A percentile compares a stretch with the other conserved stretches of the same genome.
Conservation (phyloP, 2,329 filamentous ascomycete species). For the Westerdykella sp. region DNA sequence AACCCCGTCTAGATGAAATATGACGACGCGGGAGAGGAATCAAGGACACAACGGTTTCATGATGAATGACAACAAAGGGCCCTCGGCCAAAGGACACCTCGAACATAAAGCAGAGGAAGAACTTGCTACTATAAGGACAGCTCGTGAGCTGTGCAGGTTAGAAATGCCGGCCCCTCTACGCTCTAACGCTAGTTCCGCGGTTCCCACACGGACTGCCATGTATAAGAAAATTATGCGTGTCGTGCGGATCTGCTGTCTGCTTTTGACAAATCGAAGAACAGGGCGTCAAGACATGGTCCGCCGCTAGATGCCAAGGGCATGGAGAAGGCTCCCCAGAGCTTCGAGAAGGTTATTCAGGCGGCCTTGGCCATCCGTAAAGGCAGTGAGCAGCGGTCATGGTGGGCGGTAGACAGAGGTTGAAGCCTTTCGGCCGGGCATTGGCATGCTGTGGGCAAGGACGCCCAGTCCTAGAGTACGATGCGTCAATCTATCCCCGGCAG, state of each 20-base stretch:
- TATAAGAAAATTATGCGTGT: slow-evolving; percentile 21
- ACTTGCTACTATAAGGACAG: slow-evolving; percentile 16
- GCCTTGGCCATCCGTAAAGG: slow-evolving; percentile 18
- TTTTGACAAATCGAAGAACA: slow-evolving; percentile 16
- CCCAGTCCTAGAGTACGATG: slow-evolving; percentile 7
- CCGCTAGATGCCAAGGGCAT: slow-evolving; percentile 8
- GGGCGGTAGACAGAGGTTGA: slow-evolving; percentile 8
- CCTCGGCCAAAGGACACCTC: slow-evolving; percentile 2
- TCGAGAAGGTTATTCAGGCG: slow-evolving; percentile 16
- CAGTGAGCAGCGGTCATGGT: slow-evolving; percentile 16
- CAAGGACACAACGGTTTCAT: slow-evolving; percentile 16
- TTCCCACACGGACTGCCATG: slow-evolving; percentile 11
- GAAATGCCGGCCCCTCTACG: slow-evolving; percentile 13
- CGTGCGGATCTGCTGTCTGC: slow-evolving; percentile 15
- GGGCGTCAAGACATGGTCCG: slow-evolving; percentile 11
- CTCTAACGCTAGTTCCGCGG: slow-evolving; percentile 5
- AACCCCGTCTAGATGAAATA: slow-evolving; percentile 8
- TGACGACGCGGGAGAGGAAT: slow-evolving; percentile 8
- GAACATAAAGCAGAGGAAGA: slow-evolving; percentile 7
- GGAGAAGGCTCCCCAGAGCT: slow-evolving; percentile 16
- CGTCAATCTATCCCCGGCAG: slow-evolving; percentile 26
- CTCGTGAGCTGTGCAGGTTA: slow-evolving; percentile 7
- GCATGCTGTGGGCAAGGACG: slow-evolving; percentile 8
- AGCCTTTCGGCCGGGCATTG: slow-evolving; percentile 26
- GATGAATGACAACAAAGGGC: slow-evolving; percentile 4